Base-by-base conservation (phyloP, 2,329 filamentous ascomycete genomes). In the Pleomassaria siparia region DNA sequence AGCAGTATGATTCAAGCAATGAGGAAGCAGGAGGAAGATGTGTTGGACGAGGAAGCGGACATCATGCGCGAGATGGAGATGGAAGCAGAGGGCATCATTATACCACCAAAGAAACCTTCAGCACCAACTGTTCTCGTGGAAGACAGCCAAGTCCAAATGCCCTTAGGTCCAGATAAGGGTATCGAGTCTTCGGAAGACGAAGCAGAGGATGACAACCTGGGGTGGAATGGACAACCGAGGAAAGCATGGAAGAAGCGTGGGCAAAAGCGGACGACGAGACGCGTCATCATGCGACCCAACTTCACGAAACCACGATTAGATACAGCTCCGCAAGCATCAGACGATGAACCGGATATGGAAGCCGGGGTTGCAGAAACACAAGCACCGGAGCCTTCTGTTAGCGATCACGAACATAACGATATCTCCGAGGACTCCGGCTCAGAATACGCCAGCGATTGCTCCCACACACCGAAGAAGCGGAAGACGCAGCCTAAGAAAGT, bases 201-300 rank as follows among this genome's bases (percentile, higher is more conserved):
- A 3, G 64, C 70, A n/a, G 61, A 61, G 16, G 40, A 44, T 12
- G 55, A 48, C 22, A 58, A 54, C 12, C 47, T 79, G 11, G 81
- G 75, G 43, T 75, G 74, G n/a, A 73, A 83, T 58, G 83, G 83
- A 1, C 76, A 80, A 52, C 84, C 84, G 2, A 66, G 84, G 29
- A 81, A 78, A 44, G 71, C 82, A 1, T 92, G 81, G 76, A 92
- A 91, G 77, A 94, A 94, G 80, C 89, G 88, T 74, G 88, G 88
- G 0, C 81, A 88, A 66, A 94, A 94, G 75, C 79, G 89, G 51
- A 89, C 88, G 46, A 92, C 89, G 2, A 78, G 85, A 52, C 76
- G 79, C 40, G 78, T 81, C 46, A 90, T 85, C 50, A 88, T 74
- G 67, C 69, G 70, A 25, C 73, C 72, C 4, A 63, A 67, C 30